phyloP scores from a whole-genome alignment of 371 early-diverging fungal genomes.

The Rhizopus sp. region DNA sequence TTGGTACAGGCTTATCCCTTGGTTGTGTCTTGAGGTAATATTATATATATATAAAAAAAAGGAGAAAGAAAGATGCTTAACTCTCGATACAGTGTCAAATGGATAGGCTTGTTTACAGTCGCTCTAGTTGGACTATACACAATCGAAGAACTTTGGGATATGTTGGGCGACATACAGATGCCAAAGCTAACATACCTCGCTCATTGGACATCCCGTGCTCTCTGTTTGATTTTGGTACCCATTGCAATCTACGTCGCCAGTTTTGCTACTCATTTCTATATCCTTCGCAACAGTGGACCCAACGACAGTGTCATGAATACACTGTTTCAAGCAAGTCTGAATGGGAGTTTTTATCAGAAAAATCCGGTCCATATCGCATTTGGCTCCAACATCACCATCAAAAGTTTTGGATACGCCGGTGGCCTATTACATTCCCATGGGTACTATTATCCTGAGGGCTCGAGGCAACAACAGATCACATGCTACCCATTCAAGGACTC shows the following conservation, averaged over 20 bases:
- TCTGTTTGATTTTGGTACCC: slow-evolving; percentile 88
- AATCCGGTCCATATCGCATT: slow-evolving; percentile 90
- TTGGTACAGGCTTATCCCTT: slow-evolving; percentile 88
- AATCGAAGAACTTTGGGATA: slow-evolving; percentile 91
- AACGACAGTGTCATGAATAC: slow-evolving; percentile 98
- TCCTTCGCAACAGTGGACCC: slow-evolving; percentile 84
- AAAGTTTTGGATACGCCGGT: slow-evolving; percentile 83
- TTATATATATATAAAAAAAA: background rate
- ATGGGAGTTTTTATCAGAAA: slow-evolving; percentile 76
- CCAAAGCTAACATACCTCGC: slow-evolving; percentile 67
- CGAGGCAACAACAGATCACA: slow-evolving; percentile 51
- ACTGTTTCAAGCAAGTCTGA: slow-evolving; percentile 92
- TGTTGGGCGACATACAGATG: slow-evolving; percentile 81
- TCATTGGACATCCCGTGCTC: slow-evolving; percentile 80
- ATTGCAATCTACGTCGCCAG: slow-evolving; percentile 81
- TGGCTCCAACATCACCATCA: slow-evolving; percentile 92
- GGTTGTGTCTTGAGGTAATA: slow-evolving; percentile 71
- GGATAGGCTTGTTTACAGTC: slow-evolving; percentile 98
- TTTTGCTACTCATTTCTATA: slow-evolving; percentile 91
- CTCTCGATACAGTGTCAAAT: slow-evolving; percentile 84
- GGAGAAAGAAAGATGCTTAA: background rate
- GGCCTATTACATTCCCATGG: slow-evolving; percentile 98
- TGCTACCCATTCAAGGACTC: slow-evolving; percentile 92
- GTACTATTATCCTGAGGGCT: slow-evolving; percentile 83
- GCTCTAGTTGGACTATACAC: slow-evolving; percentile 96